A percentile compares a stretch with the other conserved stretches of the same genome.
Conservation (phyloP, 2,329 filamentous ascomycete genomes). For the Venturiaceae sp. region DNA sequence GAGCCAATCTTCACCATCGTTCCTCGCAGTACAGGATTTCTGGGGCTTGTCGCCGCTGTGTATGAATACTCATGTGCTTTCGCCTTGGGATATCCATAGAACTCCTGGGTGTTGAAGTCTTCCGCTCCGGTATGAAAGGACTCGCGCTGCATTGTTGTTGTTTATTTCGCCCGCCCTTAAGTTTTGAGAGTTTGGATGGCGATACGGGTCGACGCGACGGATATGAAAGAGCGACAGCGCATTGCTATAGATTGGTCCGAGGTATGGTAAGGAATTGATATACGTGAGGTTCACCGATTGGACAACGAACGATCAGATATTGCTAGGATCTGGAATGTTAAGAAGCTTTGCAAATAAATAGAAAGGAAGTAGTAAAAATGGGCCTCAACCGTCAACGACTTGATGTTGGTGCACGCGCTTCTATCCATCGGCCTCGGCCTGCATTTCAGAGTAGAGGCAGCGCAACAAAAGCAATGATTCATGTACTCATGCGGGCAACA, state of each 20-base stretch:
- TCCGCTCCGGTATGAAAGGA: not conserved
- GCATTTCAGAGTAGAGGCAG: no score
- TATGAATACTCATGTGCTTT: not conserved
- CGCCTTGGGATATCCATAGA: not conserved
- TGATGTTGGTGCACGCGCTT: no score
- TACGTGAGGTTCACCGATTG: not conserved
- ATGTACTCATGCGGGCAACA: no score
- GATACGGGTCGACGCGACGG: not conserved
- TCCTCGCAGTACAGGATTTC: conserved; percentile 4
- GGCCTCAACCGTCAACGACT: no score
- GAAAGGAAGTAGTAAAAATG: no score
- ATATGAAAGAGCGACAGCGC: not conserved
- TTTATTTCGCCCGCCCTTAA: not conserved
- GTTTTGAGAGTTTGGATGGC: no score
- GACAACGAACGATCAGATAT: not conserved
- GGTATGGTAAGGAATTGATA: not conserved
- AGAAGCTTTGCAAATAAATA: no score
- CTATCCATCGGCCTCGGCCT: no score
- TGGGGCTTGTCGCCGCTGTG: not conserved
- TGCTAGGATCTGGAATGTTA: not conserved
- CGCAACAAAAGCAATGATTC: no score
- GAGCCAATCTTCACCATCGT: conserved; percentile 1
- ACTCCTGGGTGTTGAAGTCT: not conserved
- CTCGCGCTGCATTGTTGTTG: not conserved
- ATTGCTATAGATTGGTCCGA: not conserved